Conservation (phyloP, 2,329 filamentous ascomycete genomes). For the Colletotrichum somersetense region DNA sequence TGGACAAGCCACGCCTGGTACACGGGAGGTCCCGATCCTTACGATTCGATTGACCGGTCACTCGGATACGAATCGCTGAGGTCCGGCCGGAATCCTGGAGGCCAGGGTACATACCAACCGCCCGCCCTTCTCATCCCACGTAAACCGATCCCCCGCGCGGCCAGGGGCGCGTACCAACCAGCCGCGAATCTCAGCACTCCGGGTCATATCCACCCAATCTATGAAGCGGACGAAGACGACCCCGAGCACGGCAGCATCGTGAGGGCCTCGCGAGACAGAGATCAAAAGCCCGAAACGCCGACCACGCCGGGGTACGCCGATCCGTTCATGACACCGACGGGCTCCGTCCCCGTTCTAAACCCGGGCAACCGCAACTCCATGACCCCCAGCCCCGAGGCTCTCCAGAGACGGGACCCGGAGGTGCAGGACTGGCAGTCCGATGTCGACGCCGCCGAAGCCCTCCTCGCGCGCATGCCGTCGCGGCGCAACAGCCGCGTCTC, state of each 20-base stretch:
- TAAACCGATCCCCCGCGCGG: constrained; percentile 49
- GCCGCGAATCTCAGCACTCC: constrained; percentile 42
- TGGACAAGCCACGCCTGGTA: constrained; percentile 58
- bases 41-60: constrained; percentile 54
- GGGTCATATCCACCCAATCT: constrained; percentile 68
- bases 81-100: constrained; percentile 45
- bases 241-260: constrained; percentile 48
- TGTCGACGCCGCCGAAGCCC: constrained; percentile 66
- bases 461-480: constrained; percentile 61
- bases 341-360: constrained; percentile 44
- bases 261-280: constrained; percentile 7
- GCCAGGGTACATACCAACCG: constrained; percentile 43
- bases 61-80: constrained; percentile 66
- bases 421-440: constrained; percentile 71
- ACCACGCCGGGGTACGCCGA: constrained; percentile 58
- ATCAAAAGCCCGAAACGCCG: constrained; percentile 49
- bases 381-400: constrained; percentile 58
- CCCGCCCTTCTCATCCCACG: constrained; percentile 48
- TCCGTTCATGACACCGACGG: constrained; percentile 63
- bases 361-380: constrained; percentile 51
- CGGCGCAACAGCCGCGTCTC: constrained; percentile 52
- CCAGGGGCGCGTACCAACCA: constrained; percentile 43
- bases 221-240: constrained; percentile 70
- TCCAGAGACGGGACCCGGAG: constrained; percentile 59
- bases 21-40: constrained; percentile 59